Conservation (phyloP, 139 green algal species). For the Parachlorella kessleri region DNA sequence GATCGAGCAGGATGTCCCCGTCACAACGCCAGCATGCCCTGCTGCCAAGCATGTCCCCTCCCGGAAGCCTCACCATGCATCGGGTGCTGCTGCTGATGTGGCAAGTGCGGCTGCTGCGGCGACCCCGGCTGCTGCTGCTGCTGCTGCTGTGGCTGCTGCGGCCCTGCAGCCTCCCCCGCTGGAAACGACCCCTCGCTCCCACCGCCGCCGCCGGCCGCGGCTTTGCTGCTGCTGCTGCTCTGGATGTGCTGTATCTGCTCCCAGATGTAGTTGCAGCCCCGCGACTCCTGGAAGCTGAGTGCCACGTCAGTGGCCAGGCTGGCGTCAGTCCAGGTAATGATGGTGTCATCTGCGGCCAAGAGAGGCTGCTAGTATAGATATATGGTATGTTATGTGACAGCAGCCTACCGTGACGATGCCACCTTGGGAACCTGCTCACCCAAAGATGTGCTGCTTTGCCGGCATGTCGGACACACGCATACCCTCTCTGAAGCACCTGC, state of each 20-base stretch:
- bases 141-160: background rate
- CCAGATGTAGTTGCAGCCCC: conserved; percentile 92
- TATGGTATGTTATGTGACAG: background rate
- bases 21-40: no score
- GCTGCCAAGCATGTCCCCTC: no score
- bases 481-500: no score
- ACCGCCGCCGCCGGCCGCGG: no score
- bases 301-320: conserved; percentile 92
- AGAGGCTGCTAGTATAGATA: no score
- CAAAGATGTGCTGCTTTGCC: no score
- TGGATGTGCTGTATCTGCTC: conserved; percentile 72
- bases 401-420: background rate
- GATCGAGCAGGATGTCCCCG: no score
- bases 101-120: background rate
- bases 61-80: no score
- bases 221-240: no score
- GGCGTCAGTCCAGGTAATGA: conserved; percentile 96
- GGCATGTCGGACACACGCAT: no score
- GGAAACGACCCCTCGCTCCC: no score
- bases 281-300: conserved; percentile 93
- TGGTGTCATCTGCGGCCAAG: conserved; percentile 84
- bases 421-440: background rate
- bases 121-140: background rate
- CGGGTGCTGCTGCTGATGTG: background rate
- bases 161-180: no score